Conservation (phyloP, 2,329 filamentous ascomycete species). For the Aspergillus sp. region DNA sequence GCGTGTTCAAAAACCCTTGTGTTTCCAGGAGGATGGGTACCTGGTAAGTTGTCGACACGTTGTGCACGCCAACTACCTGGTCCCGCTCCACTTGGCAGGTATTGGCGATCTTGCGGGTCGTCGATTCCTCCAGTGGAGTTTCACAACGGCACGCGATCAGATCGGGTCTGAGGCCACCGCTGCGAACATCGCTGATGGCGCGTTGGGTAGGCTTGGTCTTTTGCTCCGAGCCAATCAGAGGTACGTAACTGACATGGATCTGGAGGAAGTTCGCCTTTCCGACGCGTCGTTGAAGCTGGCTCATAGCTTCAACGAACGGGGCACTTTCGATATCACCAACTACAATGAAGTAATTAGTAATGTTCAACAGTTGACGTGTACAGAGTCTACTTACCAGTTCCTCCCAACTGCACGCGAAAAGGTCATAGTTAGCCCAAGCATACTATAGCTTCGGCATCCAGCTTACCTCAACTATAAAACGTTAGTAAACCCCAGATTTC, state of each 20-base stretch:
- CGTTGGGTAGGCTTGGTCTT: conserved; percentile 98
- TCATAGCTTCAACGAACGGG: conserved; percentile 84
- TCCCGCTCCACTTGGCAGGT: conserved; percentile 83
- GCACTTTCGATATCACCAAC: conserved; percentile 79
- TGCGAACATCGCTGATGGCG: conserved; percentile 80
- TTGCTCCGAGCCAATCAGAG: conserved; percentile 71
- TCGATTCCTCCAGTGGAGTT: conserved; percentile 67
- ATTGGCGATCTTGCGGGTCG: conserved; percentile 82
- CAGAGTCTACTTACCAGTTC: conserved; percentile 25
- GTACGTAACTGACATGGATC: conserved; percentile 79
- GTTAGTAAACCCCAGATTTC: background rate
- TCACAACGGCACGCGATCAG: conserved; percentile 94
- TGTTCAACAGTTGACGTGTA: background rate
- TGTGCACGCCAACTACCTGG: conserved; percentile 82
- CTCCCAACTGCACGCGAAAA: conserved; percentile 43
- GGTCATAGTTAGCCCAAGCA: background rate
- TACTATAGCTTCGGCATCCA: background rate
- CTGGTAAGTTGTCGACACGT: conserved; percentile 89
- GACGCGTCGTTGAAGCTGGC: conserved; percentile 70
- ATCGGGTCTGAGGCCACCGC: conserved; percentile 71
- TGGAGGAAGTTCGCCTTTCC: conserved; percentile 80
- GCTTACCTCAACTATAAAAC: conserved; percentile 20
- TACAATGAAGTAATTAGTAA: background rate
- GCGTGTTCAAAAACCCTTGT: conserved; percentile 70
- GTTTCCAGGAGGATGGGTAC: conserved; percentile 88